Conservation (phyloP, 2,329 filamentous ascomycete species). For the Alternaria postmessia region DNA sequence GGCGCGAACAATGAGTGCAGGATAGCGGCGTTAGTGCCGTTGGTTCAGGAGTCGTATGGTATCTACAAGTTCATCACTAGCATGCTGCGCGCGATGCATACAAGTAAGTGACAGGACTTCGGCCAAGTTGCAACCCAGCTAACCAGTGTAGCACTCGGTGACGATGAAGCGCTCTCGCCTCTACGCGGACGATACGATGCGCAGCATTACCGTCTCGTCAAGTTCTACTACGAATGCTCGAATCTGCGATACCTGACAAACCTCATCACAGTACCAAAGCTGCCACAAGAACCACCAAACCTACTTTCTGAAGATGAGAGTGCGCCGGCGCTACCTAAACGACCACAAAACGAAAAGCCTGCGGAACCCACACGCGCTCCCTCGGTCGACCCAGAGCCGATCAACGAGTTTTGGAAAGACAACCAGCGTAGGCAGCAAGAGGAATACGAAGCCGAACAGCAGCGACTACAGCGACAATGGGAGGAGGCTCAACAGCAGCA, state of each 20-base stretch:
- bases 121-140: slow-evolving; percentile 7
- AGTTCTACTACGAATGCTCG: slow-evolving; percentile 99
- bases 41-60: slow-evolving; percentile 97
- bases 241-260: slow-evolving; percentile 96
- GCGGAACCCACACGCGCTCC: slow-evolving; percentile 67
- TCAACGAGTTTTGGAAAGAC: slow-evolving; percentile 97
- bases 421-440: slow-evolving; percentile 90
- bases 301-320: slow-evolving; percentile 82
- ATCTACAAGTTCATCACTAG: slow-evolving; percentile 99
- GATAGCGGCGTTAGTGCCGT: slow-evolving; percentile 89
- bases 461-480: slow-evolving; percentile 85
- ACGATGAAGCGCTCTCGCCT: slow-evolving; percentile 90
- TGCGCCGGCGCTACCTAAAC: slow-evolving; percentile 80
- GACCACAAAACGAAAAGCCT: slow-evolving; percentile 72
- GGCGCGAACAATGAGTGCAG: slow-evolving; percentile 95
- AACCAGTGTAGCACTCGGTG: slow-evolving; percentile 74
- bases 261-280: slow-evolving; percentile 92
- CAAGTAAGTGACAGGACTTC: slow-evolving; percentile 66
- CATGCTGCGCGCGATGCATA: slow-evolving; percentile 98
- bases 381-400: slow-evolving; percentile 86
- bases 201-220: slow-evolving; percentile 93
- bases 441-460: slow-evolving; percentile 94
- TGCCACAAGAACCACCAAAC: slow-evolving; percentile 92
- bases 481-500: slow-evolving; percentile 82
- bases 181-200: slow-evolving; percentile 90